Evolutionary conservation across 108 stramenopile species (phyloP).

Genomic region (Nannochloropsis granulata): DNA sequence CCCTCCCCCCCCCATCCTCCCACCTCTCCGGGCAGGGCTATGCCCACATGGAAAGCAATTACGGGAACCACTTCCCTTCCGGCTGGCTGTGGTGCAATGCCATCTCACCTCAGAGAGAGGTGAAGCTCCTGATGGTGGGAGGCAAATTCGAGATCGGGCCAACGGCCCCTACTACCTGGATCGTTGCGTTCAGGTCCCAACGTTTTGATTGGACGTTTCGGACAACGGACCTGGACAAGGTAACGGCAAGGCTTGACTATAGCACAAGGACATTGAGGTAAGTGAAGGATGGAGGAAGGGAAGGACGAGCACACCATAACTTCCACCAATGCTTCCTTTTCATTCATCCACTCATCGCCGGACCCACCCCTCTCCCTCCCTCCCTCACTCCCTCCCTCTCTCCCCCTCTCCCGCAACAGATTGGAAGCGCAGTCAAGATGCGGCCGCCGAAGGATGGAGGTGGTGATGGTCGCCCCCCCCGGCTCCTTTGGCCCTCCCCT

Average conservation of each 20-base stretch:
- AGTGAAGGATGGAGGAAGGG: no score
- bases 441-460: not conserved
- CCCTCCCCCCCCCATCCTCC: not conserved
- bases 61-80: not conserved
- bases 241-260: not conserved
- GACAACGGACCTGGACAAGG: not conserved
- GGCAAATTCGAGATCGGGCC: not conserved
- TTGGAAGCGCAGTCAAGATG: not conserved
- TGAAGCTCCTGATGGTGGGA: not conserved
- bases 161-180: not conserved
- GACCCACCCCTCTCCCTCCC: no score
- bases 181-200: not conserved
- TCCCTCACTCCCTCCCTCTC: no score
- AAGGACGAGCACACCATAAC: no score
- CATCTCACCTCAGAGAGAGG: not conserved
- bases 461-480: not conserved
- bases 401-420: no score
- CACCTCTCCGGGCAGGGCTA: not conserved
- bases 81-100: not conserved
- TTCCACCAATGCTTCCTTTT: no score
- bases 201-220: not conserved
- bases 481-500: not conserved
- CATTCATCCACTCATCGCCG: no score
- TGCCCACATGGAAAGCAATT: not conserved
- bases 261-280: not conserved